phyloP scores from a whole-genome alignment of 495 filamentous ascomycete species.

The Aspergillus sclerotiicarbonarius region DNA sequence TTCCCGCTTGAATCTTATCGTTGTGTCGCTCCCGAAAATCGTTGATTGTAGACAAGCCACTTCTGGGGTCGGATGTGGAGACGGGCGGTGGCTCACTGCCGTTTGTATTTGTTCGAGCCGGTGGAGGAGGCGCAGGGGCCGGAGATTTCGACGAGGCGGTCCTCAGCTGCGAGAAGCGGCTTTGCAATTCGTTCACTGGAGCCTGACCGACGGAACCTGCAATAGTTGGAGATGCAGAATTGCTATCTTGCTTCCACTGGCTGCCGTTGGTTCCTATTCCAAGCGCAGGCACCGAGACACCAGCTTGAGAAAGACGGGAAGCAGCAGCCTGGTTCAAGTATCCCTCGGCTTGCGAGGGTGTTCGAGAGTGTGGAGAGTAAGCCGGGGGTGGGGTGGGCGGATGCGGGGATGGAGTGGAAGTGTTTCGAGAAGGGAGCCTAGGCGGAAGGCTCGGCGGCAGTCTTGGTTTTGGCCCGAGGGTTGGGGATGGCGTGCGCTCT shows the following conservation, averaged over 20 bases:
- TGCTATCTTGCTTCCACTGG: slow-evolving; percentile 9
- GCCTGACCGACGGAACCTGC: slow-evolving; percentile 20
- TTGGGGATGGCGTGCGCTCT: slow-evolving; percentile 29
- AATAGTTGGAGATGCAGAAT: slow-evolving; percentile 15
- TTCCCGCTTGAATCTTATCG: slow-evolving; percentile 66
- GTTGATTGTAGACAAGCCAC: slow-evolving; percentile 55
- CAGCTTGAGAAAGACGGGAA: slow-evolving; percentile 67
- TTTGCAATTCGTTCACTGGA: slow-evolving; percentile 65
- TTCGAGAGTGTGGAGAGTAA: slow-evolving; percentile 38
- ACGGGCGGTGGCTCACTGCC: slow-evolving; percentile 55
- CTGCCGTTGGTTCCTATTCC: slow-evolving; percentile 57
- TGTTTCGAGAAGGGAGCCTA: slow-evolving; percentile 68
- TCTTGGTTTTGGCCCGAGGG: slow-evolving; percentile 47
- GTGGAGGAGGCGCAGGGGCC: slow-evolving; percentile 28
- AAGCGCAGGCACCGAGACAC: slow-evolving; percentile 78
- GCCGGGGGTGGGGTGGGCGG: slow-evolving; percentile 53
- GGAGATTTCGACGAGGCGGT: slow-evolving; percentile 28
- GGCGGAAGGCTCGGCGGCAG: slow-evolving; percentile 74
- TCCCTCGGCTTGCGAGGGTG: slow-evolving; percentile 29
- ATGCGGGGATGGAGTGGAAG: slow-evolving; percentile 34
- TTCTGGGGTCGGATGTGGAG: slow-evolving; percentile 32
- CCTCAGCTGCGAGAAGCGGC: slow-evolving; percentile 61
- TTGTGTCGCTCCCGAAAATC: slow-evolving; percentile 71
- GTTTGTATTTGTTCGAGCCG: slow-evolving; percentile 56
- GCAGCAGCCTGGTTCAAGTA: slow-evolving; percentile 68